Conservation (phyloP, 768 basidiomycete genomes). For the Boletus speciosus region DNA sequence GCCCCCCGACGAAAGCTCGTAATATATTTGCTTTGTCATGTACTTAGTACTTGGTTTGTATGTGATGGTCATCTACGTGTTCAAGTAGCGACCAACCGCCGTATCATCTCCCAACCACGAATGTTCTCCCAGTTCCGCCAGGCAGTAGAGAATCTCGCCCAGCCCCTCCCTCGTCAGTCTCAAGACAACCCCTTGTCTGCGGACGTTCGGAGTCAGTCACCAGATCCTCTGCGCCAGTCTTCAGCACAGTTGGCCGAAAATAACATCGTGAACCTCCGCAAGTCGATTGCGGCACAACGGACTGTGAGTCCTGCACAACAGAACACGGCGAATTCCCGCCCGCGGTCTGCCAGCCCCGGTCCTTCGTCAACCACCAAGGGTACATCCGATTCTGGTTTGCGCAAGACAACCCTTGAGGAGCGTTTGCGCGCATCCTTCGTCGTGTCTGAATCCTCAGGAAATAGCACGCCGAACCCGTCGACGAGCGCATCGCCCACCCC, state of each 20-base stretch:
- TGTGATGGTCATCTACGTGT: neutral
- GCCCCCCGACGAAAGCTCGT: slow-evolving; percentile 15
- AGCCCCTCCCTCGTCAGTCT: slow-evolving; percentile 38
- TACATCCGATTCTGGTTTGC: slow-evolving; percentile 22
- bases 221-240: slow-evolving; percentile 34
- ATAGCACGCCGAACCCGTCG: slow-evolving; percentile 41
- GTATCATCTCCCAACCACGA: neutral
- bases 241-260: slow-evolving; percentile 59
- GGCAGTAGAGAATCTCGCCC: slow-evolving; percentile 68
- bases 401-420: slow-evolving; percentile 70
- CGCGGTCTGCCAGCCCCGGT: slow-evolving; percentile 25
- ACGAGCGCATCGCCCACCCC: slow-evolving; percentile 42
- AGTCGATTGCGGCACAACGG: slow-evolving; percentile 56
- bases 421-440: slow-evolving; percentile 65
- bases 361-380: slow-evolving; percentile 19
- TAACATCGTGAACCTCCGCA: slow-evolving; percentile 58
- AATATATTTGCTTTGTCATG: slow-evolving; percentile 6
- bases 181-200: slow-evolving; percentile 30
- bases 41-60: slow-evolving; percentile 5
- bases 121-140: slow-evolving; percentile 79
- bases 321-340: slow-evolving; percentile 11
- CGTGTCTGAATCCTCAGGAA: slow-evolving; percentile 51
- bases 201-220: slow-evolving; percentile 37
- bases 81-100: neutral
- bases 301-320: slow-evolving; percentile 38